Evolutionary conservation across 2,329 filamentous ascomycete genomes (phyloP).

Genomic region (Fusarium staphyleae): DNA sequence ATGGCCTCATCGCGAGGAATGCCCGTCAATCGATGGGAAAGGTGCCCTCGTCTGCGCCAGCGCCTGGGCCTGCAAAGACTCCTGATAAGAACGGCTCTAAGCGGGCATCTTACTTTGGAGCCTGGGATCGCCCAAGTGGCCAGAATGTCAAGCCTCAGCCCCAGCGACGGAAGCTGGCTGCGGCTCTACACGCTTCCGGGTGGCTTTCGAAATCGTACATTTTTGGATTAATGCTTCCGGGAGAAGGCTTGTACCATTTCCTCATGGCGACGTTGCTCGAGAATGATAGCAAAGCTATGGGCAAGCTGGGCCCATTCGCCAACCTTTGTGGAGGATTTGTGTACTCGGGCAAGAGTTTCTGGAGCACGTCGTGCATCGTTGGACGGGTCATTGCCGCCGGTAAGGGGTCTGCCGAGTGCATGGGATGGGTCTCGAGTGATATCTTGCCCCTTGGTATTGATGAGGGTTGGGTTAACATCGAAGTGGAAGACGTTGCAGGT

Average conservation of each 20-base stretch:
- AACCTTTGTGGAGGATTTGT: slow-evolving; percentile 71
- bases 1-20: slow-evolving; percentile 57
- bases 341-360: slow-evolving; percentile 70
- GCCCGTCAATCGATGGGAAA: slow-evolving; percentile 50
- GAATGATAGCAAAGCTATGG: slow-evolving; percentile 66
- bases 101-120: slow-evolving; percentile 57
- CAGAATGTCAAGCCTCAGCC: slow-evolving; percentile 47
- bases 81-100: slow-evolving; percentile 47
- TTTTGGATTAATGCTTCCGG: slow-evolving; percentile 69
- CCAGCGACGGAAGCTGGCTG: slow-evolving; percentile 62
- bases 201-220: slow-evolving; percentile 75
- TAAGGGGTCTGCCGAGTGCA: slow-evolving; percentile 67
- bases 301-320: slow-evolving; percentile 64
- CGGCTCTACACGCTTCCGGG: slow-evolving; percentile 64
- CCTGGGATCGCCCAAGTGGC: slow-evolving; percentile 47
- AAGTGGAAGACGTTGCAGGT: slow-evolving; percentile 62
- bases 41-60: slow-evolving; percentile 20
- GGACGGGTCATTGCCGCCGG: slow-evolving; percentile 70
- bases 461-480: slow-evolving; percentile 67
- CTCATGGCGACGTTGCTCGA: slow-evolving; percentile 72
- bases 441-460: slow-evolving; percentile 59
- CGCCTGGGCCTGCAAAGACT: slow-evolving; percentile 41
- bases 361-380: slow-evolving; percentile 71
- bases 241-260: slow-evolving; percentile 67
- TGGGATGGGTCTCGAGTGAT: slow-evolving; percentile 73